phyloP scores from a whole-genome alignment of 805 yeast species.

The Sporopachydermia lactativora region DNA sequence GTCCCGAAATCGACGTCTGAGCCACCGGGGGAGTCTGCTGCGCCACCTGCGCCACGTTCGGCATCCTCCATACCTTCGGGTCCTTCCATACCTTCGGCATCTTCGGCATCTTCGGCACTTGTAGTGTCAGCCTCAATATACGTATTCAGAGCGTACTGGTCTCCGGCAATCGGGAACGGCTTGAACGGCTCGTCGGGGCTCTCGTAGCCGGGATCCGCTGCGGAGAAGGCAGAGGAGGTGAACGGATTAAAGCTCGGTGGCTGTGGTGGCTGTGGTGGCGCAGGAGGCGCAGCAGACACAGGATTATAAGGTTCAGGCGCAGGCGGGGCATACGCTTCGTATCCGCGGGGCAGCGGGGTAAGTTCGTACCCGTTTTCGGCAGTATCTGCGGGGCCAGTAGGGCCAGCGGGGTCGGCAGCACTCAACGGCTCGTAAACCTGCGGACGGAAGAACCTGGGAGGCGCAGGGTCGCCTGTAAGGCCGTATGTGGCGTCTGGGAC shows the following conservation, averaged over 20 bases:
- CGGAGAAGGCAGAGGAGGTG: constrained; percentile 15
- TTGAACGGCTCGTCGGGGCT: too few relatives aligned
- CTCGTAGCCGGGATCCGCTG: constrained; percentile 14
- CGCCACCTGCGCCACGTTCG: constrained; percentile 11
- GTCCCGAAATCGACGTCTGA: constrained; percentile 1
- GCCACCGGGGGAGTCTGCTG: constrained; percentile 8
- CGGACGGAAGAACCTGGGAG: too few relatives aligned
- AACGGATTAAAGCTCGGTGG: background rate
- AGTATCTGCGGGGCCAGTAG: too few relatives aligned
- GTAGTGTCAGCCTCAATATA: constrained; percentile 12
- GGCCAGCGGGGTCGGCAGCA: too few relatives aligned
- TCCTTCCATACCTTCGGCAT: constrained; percentile 12
- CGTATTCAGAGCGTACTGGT: constrained; percentile 22
- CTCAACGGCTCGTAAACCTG: too few relatives aligned
- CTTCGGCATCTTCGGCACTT: constrained; percentile 1
- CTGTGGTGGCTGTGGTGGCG: background rate
- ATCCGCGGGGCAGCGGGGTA: too few relatives aligned
- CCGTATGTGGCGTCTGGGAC: too few relatives aligned
- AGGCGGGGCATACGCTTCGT: too few relatives aligned
- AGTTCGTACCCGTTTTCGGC: too few relatives aligned
- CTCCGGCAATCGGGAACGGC: constrained; percentile 23
- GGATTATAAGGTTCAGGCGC: too few relatives aligned
- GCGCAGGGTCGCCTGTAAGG: too few relatives aligned
- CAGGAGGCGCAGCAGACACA: background rate
- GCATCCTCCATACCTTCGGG: constrained; percentile 14